A percentile compares a stretch with the other conserved stretches of the same genome.
Conservation (phyloP, 306 rosid genomes). For the Rosa chinensis region DNA sequence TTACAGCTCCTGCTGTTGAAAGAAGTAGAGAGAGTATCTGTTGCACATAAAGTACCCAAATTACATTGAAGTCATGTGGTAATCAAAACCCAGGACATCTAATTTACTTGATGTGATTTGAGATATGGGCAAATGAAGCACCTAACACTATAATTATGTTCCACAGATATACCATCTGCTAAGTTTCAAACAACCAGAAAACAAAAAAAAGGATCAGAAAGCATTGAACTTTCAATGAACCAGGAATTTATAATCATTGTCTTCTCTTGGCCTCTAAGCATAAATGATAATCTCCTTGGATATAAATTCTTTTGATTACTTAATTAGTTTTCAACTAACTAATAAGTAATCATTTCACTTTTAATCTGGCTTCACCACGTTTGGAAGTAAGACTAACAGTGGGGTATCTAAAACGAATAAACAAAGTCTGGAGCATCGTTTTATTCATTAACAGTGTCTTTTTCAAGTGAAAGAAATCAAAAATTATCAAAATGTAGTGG, state of each 20-base stretch:
- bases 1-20: slow-evolving; percentile 78
- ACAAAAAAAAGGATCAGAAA: neutral
- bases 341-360: slow-evolving; percentile 24
- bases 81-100: slow-evolving; percentile 3
- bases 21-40: slow-evolving; percentile 66
- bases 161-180: slow-evolving; percentile 33
- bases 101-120: slow-evolving; percentile 14
- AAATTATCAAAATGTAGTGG: neutral
- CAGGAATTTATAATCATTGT: slow-evolving; percentile 15
- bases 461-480: slow-evolving; percentile 1
- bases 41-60: slow-evolving; percentile 22
- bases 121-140: slow-evolving; percentile 13
- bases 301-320: neutral
- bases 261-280: slow-evolving; percentile 52
- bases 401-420: slow-evolving; percentile 22
- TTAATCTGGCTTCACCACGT: slow-evolving; percentile 35
- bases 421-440: neutral
- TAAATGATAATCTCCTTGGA: slow-evolving; percentile 40
- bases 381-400: slow-evolving; percentile 29
- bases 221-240: slow-evolving; percentile 19
- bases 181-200: slow-evolving; percentile 12
- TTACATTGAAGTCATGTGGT: neutral
- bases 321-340: slow-evolving; percentile 25
- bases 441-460: slow-evolving; percentile 11
- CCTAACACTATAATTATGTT: slow-evolving; percentile 37